These are phyloP conservation scores for Epichloe amarillans DNA, from an alignment of 2,329 filamentous ascomycete species.

Conservation along the genomic window DNA sequence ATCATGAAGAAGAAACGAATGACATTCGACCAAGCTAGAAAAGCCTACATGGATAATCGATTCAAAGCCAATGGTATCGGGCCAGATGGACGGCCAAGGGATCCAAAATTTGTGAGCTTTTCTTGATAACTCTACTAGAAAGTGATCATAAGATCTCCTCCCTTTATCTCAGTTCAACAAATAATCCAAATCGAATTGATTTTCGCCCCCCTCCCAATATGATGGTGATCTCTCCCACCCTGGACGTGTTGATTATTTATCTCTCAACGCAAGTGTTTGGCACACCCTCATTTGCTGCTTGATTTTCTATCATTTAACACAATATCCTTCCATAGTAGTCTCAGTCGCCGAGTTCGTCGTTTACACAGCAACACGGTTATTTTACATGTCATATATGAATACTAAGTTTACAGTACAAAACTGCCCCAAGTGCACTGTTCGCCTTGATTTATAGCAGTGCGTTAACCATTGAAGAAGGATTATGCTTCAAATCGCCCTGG, in stretches of 20 bases:
- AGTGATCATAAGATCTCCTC: not conserved
- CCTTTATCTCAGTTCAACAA: not conserved
- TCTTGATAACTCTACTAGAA: conserved; percentile 16
- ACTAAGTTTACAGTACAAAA: too few relatives aligned
- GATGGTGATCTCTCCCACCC: not conserved
- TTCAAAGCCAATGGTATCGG: conserved; percentile 84
- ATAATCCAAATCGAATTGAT: not conserved
- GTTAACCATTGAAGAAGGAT: too few relatives aligned
- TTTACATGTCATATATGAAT: too few relatives aligned
- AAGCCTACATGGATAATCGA: conserved; percentile 70
- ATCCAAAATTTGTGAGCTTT: conserved; percentile 95
- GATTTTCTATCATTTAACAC: not conserved
- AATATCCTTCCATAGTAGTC: not conserved
- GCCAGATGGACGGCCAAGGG: conserved; percentile 71
- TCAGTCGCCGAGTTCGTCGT: not conserved
- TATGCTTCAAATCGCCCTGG: too few relatives aligned
- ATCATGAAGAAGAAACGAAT: conserved; percentile 84
- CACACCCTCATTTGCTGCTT: not conserved
- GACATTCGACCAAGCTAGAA: conserved; percentile 80
- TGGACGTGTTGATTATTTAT: not conserved
- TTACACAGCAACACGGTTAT: not conserved
- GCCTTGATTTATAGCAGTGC: too few relatives aligned
- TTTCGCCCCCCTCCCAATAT: not conserved
- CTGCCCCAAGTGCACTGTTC: too few relatives aligned
- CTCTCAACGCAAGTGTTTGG: not conserved